A percentile compares a stretch with the other conserved stretches of the same genome.
Conservation (phyloP, 768 basidiomycete genomes). For the Boletus bicolor region DNA sequence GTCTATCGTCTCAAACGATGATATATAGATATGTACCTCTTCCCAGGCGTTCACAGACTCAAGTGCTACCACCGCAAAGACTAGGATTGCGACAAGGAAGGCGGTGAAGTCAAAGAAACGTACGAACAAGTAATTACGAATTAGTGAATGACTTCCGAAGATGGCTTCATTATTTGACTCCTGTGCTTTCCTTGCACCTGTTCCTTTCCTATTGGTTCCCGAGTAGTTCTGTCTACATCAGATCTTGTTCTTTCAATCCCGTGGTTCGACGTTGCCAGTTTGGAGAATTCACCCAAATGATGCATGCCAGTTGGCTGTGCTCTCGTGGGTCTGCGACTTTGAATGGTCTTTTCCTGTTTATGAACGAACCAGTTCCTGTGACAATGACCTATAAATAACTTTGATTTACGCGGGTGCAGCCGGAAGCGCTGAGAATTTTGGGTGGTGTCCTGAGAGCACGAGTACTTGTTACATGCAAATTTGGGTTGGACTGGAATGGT, state of each 20-base stretch:
- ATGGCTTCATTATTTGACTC: background rate
- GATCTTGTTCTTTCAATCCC: background rate
- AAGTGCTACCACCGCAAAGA: background rate
- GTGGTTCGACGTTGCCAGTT: conserved; percentile 4
- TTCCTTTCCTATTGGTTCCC: background rate
- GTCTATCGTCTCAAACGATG: background rate
- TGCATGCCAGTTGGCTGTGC: background rate
- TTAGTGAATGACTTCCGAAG: background rate
- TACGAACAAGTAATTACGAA: background rate
- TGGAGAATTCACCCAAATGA: background rate
- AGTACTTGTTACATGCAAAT: too few relatives aligned
- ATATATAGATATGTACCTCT: background rate
- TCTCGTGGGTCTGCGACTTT: background rate
- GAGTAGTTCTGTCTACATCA: background rate
- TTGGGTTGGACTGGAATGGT: too few relatives aligned
- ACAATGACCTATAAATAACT: background rate
- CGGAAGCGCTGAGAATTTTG: conserved; percentile 5
- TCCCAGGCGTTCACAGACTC: conserved; percentile 3
- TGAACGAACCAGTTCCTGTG: background rate
- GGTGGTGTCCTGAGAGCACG: background rate
- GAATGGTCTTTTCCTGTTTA: background rate
- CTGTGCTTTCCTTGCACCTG: background rate
- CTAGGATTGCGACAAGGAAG: background rate
- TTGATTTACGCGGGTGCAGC: too few relatives aligned
- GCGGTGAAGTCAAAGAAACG: background rate